Conservation (phyloP, 495 filamentous ascomycete species). For the Zalerion maritima region DNA sequence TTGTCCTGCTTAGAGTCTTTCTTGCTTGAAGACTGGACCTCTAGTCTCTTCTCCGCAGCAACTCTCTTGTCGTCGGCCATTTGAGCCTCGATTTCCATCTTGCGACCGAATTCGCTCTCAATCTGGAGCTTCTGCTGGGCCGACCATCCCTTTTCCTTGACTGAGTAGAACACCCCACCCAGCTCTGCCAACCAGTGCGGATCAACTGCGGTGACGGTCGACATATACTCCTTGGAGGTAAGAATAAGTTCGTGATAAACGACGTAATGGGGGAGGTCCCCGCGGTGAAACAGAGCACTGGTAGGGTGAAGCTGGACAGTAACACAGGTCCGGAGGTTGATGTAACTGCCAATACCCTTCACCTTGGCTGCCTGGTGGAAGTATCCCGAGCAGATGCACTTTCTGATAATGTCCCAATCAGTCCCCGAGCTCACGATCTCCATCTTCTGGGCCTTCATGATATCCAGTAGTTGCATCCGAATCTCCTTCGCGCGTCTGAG, state of each 20-base stretch:
- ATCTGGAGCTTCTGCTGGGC: constrained; percentile 77
- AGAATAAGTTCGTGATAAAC: constrained; percentile 97
- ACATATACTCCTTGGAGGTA: constrained; percentile 98
- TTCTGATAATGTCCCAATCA: constrained; percentile 90
- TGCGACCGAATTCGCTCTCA: constrained; percentile 86
- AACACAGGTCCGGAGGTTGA: constrained; percentile 89
- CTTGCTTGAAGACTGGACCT: constrained; percentile 34
- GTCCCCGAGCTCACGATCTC: constrained; percentile 75
- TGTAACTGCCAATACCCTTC: constrained; percentile 92
- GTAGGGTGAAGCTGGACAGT: constrained; percentile 91
- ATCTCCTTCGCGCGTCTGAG: constrained; percentile 86
- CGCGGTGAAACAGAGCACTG: constrained; percentile 78
- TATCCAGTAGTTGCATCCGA: constrained; percentile 80
- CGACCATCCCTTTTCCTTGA: constrained; percentile 96
- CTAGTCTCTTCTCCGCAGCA: constrained; percentile 46
- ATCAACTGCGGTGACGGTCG: constrained; percentile 89
- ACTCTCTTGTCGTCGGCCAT: constrained; percentile 79
- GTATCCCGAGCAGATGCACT: constrained; percentile 94
- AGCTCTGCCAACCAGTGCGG: constrained; percentile 97
- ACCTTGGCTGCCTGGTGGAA: constrained; percentile 98
- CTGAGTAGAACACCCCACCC: constrained; percentile 95
- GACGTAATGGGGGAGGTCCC: constrained; percentile 91
- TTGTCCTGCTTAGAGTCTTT: constrained; percentile 32
- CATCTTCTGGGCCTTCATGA: constrained; percentile 93
- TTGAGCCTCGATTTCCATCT: constrained; percentile 89